Conservation (phyloP, 495 filamentous ascomycete genomes). For the Penicillium macrosclerotiorum region DNA sequence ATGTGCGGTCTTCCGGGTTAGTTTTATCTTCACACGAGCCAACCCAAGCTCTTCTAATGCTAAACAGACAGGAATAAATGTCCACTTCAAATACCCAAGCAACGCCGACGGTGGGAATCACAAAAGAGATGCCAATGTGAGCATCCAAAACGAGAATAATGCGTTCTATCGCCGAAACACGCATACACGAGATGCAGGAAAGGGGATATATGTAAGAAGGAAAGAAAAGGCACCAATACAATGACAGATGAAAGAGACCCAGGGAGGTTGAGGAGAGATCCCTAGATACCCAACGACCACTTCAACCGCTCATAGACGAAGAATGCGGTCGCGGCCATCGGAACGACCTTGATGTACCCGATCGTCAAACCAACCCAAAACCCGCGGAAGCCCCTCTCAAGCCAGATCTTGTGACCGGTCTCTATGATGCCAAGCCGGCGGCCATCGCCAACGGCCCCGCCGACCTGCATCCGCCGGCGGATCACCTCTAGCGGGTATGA, state of each 20-base stretch:
- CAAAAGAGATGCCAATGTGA: slow-evolving; percentile 4
- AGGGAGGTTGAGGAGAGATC: background rate
- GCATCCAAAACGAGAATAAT: slow-evolving; percentile 1
- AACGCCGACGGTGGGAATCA: slow-evolving; percentile 26
- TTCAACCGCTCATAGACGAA: slow-evolving; percentile 83
- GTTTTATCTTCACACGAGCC: slow-evolving; percentile 14
- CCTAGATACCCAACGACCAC: slow-evolving; percentile 67
- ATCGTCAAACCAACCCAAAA: slow-evolving; percentile 94
- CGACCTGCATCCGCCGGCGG: slow-evolving; percentile 90
- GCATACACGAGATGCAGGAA: background rate
- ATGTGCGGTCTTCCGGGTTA: slow-evolving; percentile 2
- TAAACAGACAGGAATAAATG: slow-evolving; percentile 3
- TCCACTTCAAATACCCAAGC: slow-evolving; percentile 11
- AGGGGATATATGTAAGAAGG: slow-evolving; percentile 4
- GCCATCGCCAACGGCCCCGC: slow-evolving; percentile 88
- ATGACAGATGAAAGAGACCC: background rate
- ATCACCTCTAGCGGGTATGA: slow-evolving; percentile 94
- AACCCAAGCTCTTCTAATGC: slow-evolving; percentile 15
- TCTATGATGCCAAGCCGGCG: slow-evolving; percentile 73
- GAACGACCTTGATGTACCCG: slow-evolving; percentile 91
- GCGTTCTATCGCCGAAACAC: slow-evolving; percentile 11
- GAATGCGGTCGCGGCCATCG: slow-evolving; percentile 79
- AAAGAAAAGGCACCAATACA: background rate
- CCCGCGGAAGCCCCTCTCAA: slow-evolving; percentile 72
- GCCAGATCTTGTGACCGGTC: slow-evolving; percentile 69